These are phyloP conservation scores for Combretum micranthum DNA, from an alignment of 345 rosid genomes.

Conservation along the genomic window DNA sequence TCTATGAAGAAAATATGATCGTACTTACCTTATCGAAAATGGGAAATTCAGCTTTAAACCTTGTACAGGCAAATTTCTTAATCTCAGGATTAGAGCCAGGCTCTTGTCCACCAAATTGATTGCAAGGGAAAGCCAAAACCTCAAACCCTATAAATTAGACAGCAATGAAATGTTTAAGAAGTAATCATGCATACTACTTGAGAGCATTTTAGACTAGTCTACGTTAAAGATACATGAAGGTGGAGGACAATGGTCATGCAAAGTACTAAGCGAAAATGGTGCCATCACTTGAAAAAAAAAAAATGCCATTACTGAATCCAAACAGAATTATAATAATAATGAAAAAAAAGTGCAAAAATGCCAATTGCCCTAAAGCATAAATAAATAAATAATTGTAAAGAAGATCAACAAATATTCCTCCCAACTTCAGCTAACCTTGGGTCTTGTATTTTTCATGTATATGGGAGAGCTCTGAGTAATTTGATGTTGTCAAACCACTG, in stretches of 20 bases:
- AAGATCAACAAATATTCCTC: not conserved
- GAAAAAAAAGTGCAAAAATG: not conserved
- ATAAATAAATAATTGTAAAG: not conserved
- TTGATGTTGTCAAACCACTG: constrained; percentile 82
- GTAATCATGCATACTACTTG: too few relatives aligned
- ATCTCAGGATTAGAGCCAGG: constrained; percentile 80
- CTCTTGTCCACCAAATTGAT: constrained; percentile 86
- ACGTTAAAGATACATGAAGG: not conserved
- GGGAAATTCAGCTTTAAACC: constrained; percentile 89
- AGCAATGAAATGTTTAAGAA: not conserved
- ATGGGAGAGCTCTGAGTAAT: constrained; percentile 84
- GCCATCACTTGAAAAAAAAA: too few relatives aligned
- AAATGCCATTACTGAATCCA: too few relatives aligned
- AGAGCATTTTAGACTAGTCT: too few relatives aligned
- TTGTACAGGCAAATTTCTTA: constrained; percentile 69
- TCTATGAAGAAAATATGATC: not conserved
- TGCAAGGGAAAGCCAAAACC: constrained; percentile 91
- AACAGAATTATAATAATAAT: too few relatives aligned
- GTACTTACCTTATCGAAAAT: constrained; percentile 69
- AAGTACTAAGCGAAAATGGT: too few relatives aligned
- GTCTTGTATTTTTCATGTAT: constrained; percentile 76
- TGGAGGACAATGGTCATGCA: too few relatives aligned
- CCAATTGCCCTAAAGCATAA: not conserved
- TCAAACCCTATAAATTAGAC: constrained; percentile 52
- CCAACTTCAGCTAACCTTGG: constrained; percentile 47